Conservation (phyloP, 108 stramenopile genomes). For the Fragilariopsis cylindrus region DNA sequence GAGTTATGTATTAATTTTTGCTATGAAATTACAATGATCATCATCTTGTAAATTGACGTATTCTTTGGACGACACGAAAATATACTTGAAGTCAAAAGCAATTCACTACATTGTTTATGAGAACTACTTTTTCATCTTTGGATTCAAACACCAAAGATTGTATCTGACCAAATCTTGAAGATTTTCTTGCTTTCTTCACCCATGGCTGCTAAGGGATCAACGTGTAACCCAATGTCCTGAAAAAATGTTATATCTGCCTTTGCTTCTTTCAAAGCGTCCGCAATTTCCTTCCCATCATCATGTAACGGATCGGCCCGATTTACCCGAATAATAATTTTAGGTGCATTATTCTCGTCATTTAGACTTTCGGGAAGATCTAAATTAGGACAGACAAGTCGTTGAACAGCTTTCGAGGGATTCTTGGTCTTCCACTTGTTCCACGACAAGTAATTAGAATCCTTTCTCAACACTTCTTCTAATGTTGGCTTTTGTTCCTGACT, state of each 20-base stretch:
- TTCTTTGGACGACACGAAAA: too few species aligned
- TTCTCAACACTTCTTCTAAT: slow-evolving; percentile 9
- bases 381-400: slow-evolving; percentile 5
- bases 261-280: not conserved
- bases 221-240: not conserved
- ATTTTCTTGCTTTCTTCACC: not conserved
- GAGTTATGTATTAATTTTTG: too few species aligned
- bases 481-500: not conserved
- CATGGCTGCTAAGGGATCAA: not conserved
- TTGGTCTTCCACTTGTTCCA: slow-evolving; percentile 16
- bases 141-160: not conserved
- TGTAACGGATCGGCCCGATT: not conserved
- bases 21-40: too few species aligned
- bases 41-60: too few species aligned
- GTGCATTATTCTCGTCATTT: not conserved
- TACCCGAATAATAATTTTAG: not conserved
- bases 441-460: slow-evolving; percentile 3
- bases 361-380: slow-evolving; percentile 8
- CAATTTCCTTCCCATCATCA: slow-evolving; percentile 3
- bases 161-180: slow-evolving; percentile 20
- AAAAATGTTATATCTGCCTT: not conserved
- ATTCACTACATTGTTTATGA: too few species aligned
- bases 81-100: too few species aligned
- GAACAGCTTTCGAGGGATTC: not conserved
- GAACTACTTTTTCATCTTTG: too few species aligned